Conservation (phyloP, 176 grass and related monocot species). For the Ampelocalamus luodianensis region DNA sequence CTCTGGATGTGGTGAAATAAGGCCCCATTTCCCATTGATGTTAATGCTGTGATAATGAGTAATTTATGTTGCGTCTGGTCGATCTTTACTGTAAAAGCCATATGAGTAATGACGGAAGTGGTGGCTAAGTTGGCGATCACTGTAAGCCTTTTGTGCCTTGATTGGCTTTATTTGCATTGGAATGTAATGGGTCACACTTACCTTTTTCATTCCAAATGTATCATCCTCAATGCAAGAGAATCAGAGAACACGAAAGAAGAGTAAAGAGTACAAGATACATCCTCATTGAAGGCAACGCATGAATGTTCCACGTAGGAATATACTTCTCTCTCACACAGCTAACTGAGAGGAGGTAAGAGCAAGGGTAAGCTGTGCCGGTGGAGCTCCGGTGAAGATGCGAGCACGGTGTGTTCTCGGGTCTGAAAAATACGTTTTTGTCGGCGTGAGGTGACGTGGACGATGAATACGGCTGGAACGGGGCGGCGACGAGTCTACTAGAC, state of each 20-base stretch:
- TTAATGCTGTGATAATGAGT: background rate
- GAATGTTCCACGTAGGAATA: background rate
- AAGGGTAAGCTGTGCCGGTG: no score
- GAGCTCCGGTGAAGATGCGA: no score
- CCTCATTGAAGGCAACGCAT: background rate
- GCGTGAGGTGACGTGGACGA: no score
- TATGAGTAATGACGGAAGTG: background rate
- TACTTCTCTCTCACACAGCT: no score
- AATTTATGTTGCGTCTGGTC: background rate
- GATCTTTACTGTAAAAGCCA: slow-evolving; percentile 10
- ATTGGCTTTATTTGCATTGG: background rate
- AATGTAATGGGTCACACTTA: background rate
- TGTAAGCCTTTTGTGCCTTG: background rate
- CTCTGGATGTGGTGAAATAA: no score
- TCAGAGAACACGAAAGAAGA: background rate
- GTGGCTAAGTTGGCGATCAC: background rate
- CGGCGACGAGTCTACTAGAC: no score
- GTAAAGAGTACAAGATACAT: background rate
- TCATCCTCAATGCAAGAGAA: background rate
- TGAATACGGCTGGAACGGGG: no score
- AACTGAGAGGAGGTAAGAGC: no score
- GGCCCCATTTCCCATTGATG: no score
- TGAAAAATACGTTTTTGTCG: no score
- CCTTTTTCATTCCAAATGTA: background rate
- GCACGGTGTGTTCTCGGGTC: no score